Conservation (phyloP, 495 filamentous ascomycete species). For the Aspergillus incahuasiensis region DNA sequence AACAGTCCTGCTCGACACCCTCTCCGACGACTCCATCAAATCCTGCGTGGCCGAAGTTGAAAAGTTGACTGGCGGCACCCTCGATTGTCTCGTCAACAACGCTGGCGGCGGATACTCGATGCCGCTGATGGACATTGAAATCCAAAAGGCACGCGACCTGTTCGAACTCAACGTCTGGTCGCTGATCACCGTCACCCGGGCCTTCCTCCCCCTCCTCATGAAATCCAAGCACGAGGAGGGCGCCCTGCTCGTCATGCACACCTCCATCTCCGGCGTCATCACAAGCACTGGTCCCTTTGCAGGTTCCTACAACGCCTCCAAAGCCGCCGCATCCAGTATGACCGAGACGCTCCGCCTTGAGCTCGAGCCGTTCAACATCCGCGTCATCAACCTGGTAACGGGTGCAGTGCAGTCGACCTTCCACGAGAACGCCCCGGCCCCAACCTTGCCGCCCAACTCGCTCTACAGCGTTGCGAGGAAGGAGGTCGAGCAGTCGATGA, state of each 20-base stretch:
- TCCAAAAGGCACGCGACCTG: constrained; percentile 47
- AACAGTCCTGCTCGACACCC: not conserved
- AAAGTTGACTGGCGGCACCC: constrained; percentile 19
- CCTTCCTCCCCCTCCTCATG: constrained; percentile 50
- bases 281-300: constrained; percentile 3
- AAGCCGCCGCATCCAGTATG: constrained; percentile 46
- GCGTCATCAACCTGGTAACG: constrained; percentile 44
- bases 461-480: not conserved
- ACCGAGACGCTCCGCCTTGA: constrained; percentile 51
- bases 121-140: constrained; percentile 45
- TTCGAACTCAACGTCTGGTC: constrained; percentile 62
- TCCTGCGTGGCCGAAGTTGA: constrained; percentile 24
- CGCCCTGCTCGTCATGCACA: constrained; percentile 52
- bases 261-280: constrained; percentile 37
- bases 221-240: constrained; percentile 25
- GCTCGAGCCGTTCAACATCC: constrained; percentile 49
- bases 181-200: constrained; percentile 50
- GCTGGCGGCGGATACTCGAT: constrained; percentile 6
- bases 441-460: not conserved
- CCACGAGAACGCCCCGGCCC: not conserved
- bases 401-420: not conserved
- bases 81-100: constrained; percentile 14
- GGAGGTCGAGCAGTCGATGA: too few relatives aligned
- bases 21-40: not conserved
- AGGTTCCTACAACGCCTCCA: constrained; percentile 46